Conservation (phyloP, 2,329 filamentous ascomycete genomes). For the Colletotrichum sp. region DNA sequence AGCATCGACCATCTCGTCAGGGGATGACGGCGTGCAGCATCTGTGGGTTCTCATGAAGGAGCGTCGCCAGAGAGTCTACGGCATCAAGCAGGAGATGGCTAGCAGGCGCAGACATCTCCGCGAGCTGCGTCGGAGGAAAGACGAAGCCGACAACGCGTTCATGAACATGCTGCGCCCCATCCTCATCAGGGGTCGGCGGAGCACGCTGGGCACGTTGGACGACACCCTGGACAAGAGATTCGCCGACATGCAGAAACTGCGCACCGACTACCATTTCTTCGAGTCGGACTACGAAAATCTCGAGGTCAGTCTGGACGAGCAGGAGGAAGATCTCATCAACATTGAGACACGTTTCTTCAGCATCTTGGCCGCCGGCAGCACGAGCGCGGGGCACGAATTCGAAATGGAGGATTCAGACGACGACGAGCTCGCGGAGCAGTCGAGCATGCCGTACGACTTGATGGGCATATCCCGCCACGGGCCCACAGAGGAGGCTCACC, state of each 20-base stretch:
- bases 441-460: slow-evolving; percentile 34
- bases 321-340: slow-evolving; percentile 37
- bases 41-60: slow-evolving; percentile 41
- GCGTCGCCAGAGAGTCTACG: slow-evolving; percentile 31
- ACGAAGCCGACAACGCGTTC: slow-evolving; percentile 43
- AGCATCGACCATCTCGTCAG: not conserved
- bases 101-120: slow-evolving; percentile 33
- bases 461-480: slow-evolving; percentile 39
- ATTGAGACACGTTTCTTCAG: slow-evolving; percentile 45
- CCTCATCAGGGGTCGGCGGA: slow-evolving; percentile 30
- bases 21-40: slow-evolving; percentile 34
- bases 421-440: not conserved
- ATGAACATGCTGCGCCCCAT: slow-evolving; percentile 43
- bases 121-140: slow-evolving; percentile 34
- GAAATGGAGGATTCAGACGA: slow-evolving; percentile 7
- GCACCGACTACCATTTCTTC: slow-evolving; percentile 40
- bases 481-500: slow-evolving; percentile 47
- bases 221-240: slow-evolving; percentile 32
- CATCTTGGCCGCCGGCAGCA: slow-evolving; percentile 29
- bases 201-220: slow-evolving; percentile 22
- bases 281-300: slow-evolving; percentile 41
- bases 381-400: not conserved
- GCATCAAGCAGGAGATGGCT: slow-evolving; percentile 36
- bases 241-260: slow-evolving; percentile 38
- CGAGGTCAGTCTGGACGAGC: slow-evolving; percentile 37